Conservation (phyloP, 345 rosid genomes). For the Toxicodendron radicans region DNA sequence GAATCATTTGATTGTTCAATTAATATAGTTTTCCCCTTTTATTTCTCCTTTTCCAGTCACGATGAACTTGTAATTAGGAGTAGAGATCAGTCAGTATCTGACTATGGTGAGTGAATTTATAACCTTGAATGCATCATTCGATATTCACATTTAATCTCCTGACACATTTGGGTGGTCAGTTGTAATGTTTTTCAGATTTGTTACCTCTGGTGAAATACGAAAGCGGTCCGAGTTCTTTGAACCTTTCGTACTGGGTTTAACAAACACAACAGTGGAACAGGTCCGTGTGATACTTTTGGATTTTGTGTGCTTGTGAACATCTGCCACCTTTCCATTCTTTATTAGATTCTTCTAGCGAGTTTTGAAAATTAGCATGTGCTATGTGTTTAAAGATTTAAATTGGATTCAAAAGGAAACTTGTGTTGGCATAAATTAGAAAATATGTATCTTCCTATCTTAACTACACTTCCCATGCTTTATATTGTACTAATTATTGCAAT, state of each 20-base stretch:
- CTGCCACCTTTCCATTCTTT: conserved; percentile 9
- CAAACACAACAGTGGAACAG: conserved; percentile 92
- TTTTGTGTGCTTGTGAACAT: background rate
- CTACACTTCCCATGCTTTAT: background rate
- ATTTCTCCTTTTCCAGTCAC: conserved; percentile 47
- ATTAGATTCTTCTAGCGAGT: background rate
- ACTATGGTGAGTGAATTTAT: conserved; percentile 66
- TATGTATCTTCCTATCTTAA: background rate
- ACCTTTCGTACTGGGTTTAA: conserved; percentile 83
- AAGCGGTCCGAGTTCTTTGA: conserved; percentile 86
- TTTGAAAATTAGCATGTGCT: background rate
- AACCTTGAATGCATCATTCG: conserved; percentile 16
- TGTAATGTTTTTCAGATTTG: conserved; percentile 99
- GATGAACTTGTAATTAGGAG: conserved; percentile 81
- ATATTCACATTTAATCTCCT: conserved; percentile 23
- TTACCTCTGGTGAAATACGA: conserved; percentile 90
- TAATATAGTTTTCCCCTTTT: conserved; percentile 18
- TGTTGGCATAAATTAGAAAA: background rate
- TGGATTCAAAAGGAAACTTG: background rate
- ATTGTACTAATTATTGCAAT: background rate
- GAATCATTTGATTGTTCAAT: conserved; percentile 13
- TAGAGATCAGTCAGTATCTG: conserved; percentile 87
- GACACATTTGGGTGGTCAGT: conserved; percentile 62
- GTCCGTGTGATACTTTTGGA: conserved; percentile 37
- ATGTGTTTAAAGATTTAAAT: background rate